These are phyloP conservation scores for Vigna trinervia DNA, from an alignment of 306 rosid species.

Conservation along the genomic window DNA sequence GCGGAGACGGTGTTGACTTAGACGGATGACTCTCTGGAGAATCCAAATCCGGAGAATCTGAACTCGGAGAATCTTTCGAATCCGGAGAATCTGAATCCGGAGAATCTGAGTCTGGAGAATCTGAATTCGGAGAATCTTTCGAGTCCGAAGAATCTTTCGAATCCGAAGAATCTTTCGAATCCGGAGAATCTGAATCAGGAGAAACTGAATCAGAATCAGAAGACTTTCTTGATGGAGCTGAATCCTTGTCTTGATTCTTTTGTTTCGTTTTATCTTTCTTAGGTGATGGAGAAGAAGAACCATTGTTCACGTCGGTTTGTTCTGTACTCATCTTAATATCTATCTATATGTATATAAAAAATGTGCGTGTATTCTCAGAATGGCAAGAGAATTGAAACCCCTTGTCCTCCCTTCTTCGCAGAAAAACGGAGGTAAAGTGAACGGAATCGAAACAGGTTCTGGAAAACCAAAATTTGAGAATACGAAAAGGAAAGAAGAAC, in stretches of 20 bases:
- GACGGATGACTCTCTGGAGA: neutral
- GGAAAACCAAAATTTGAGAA: slow-evolving; percentile 22
- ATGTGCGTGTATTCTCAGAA: neutral
- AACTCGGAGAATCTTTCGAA: too few species aligned
- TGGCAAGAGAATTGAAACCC: slow-evolving; percentile 11
- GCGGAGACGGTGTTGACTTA: neutral
- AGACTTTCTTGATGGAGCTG: slow-evolving; percentile 2
- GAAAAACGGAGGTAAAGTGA: slow-evolving; percentile 9
- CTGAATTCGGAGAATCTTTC: too few species aligned
- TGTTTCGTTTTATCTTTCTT: neutral
- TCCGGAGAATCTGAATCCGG: too few species aligned
- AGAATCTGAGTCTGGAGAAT: too few species aligned
- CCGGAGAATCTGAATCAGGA: neutral
- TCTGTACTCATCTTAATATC: neutral
- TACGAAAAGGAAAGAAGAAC: slow-evolving; percentile 9
- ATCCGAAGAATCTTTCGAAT: too few species aligned
- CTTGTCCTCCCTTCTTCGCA: neutral
- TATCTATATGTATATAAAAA: neutral
- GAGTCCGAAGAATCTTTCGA: too few species aligned
- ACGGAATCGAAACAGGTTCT: neutral
- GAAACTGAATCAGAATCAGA: slow-evolving; percentile 16
- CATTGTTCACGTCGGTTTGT: neutral
- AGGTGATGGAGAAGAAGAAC: neutral
- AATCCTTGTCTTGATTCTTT: neutral
- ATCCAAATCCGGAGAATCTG: neutral